A percentile compares a stretch with the other conserved stretches of the same genome.
These are phyloP conservation scores for Blepharisma japonicum DNA, from an alignment of 73 alveolate species.

Conservation along the genomic window DNA sequence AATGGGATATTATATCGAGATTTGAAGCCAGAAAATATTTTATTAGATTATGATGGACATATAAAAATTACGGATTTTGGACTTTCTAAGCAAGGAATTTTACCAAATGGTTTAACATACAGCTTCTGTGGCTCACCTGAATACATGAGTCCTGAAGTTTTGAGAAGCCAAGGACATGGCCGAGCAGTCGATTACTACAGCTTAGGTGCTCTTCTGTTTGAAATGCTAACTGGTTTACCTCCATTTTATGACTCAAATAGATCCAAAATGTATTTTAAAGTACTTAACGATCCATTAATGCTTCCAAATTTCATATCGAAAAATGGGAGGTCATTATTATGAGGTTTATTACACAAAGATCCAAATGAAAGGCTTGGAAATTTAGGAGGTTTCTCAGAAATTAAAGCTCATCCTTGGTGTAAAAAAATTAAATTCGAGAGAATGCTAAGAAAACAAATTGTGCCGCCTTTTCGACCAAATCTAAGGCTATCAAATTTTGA, in stretches of 20 bases:
- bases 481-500: conserved; percentile 59
- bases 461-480: conserved; percentile 78
- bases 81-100: conserved; percentile 32
- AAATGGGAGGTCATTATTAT: conserved; percentile 56
- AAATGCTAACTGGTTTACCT: conserved; percentile 56
- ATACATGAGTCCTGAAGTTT: conserved; percentile 32
- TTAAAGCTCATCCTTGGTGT: conserved; percentile 48
- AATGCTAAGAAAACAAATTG: conserved; percentile 48
- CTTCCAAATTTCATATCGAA: conserved; percentile 38
- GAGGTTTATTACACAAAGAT: conserved; percentile 64
- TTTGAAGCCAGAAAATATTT: conserved; percentile 70
- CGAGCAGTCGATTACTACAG: conserved; percentile 28
- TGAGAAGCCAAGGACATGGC: conserved; percentile 26
- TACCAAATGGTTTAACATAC: neutral
- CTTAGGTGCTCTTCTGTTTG: conserved; percentile 33
- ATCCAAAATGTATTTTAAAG: conserved; percentile 36
- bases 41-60: conserved; percentile 45
- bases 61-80: conserved; percentile 41
- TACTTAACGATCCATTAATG: conserved; percentile 32
- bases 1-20: conserved; percentile 53
- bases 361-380: conserved; percentile 81
- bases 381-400: conserved; percentile 39
- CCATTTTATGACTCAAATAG: conserved; percentile 53
- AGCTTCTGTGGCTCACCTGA: conserved; percentile 34
- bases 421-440: conserved; percentile 33